Conservation (phyloP, 1,139 yeast species). For the Saccharomyces hybrid region DNA sequence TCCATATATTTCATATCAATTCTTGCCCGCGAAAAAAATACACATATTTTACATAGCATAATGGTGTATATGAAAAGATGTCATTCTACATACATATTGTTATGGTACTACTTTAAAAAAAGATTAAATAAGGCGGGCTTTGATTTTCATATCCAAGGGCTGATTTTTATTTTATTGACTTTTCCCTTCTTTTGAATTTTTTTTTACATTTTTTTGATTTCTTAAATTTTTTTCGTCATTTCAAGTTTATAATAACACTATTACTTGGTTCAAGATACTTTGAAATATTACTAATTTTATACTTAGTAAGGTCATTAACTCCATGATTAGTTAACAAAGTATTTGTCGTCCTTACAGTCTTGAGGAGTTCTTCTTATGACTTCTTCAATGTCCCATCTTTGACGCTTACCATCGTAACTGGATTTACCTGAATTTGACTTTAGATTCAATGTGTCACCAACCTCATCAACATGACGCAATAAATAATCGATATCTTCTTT, state of each 20-base stretch:
- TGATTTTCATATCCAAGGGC: background rate
- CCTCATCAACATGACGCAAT: constrained; percentile 61
- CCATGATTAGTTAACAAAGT: constrained; percentile 26
- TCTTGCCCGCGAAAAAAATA: background rate
- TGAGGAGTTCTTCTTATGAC: constrained; percentile 65
- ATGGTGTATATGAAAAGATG: background rate
- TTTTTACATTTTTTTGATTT: background rate
- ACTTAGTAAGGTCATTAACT: background rate
- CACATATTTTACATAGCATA: background rate
- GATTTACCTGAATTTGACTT: constrained; percentile 74
- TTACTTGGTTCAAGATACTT: background rate
- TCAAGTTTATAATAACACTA: background rate
- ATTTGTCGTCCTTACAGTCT: constrained; percentile 50
- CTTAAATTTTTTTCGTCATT: background rate
- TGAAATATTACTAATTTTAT: background rate
- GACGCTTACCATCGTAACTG: constrained; percentile 58
- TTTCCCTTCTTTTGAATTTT: background rate
- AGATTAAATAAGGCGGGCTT: background rate
- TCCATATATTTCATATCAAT: background rate
- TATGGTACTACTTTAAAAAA: background rate
- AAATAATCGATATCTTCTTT: constrained; percentile 87
- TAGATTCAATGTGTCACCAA: constrained; percentile 70
- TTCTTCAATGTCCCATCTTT: constrained; percentile 72
- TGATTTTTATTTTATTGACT: background rate
- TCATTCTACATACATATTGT: background rate